A percentile compares a stretch with the other conserved stretches of the same genome.
Conservation (phyloP, 495 filamentous ascomycete species). For the Talaromyces trachyspermus region DNA sequence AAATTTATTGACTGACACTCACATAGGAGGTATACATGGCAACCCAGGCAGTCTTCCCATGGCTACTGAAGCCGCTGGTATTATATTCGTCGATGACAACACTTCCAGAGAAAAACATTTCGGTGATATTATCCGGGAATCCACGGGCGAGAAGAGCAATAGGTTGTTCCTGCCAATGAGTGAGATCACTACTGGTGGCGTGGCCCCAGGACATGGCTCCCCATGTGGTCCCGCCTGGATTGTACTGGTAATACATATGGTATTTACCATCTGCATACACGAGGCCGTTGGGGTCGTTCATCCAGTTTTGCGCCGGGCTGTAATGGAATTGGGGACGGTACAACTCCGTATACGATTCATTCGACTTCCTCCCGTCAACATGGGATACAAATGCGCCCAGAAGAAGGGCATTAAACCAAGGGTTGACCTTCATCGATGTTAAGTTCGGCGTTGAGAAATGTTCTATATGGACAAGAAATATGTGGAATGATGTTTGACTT, state of each 20-base stretch:
- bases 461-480: no score
- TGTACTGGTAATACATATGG: conserved; percentile 37
- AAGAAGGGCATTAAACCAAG: no score
- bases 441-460: no score
- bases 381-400: no score
- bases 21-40: conserved; percentile 49
- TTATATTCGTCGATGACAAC: conserved; percentile 47
- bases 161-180: conserved; percentile 31
- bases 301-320: conserved; percentile 43
- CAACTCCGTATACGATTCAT: conserved; percentile 32
- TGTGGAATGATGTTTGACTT: no score
- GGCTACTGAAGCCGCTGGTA: conserved; percentile 52
- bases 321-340: conserved; percentile 46
- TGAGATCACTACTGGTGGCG: conserved; percentile 31
- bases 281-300: conserved; percentile 57
- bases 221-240: conserved; percentile 25
- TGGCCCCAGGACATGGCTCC: conserved; percentile 38
- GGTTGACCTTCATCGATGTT: no score
- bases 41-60: no score
- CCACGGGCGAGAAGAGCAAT: no score
- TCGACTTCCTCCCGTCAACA: no score
- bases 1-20: no score
- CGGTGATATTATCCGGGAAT: conserved; percentile 35
- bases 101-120: conserved; percentile 47
- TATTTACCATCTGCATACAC: conserved; percentile 30